These are phyloP conservation scores for Pterocarpus santalinus DNA, from an alignment of 306 rosid species.

Conservation along the genomic window DNA sequence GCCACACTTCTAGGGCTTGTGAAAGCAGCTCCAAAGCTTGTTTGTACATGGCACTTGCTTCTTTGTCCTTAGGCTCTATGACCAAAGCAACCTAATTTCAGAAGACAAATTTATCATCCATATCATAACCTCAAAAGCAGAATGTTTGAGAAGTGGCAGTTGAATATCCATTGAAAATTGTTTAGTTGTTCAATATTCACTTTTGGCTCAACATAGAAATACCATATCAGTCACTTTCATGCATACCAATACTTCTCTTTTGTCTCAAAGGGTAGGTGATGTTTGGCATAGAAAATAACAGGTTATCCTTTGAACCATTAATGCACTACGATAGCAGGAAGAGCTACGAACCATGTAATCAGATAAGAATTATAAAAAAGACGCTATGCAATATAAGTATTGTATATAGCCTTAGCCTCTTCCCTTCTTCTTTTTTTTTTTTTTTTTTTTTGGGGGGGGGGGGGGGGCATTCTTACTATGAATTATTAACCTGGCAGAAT, in stretches of 20 bases:
- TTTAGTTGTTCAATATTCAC: slow-evolving; percentile 22
- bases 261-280: slow-evolving; percentile 18
- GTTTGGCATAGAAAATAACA: slow-evolving; percentile 24
- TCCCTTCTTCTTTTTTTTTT: neutral
- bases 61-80: slow-evolving; percentile 99
- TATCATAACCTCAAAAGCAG: neutral
- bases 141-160: slow-evolving; percentile 8
- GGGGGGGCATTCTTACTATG: neutral
- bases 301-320: slow-evolving; percentile 31
- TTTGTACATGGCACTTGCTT: slow-evolving; percentile 92
- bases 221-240: slow-evolving; percentile 27
- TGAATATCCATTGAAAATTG: slow-evolving; percentile 27
- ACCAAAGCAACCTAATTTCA: slow-evolving; percentile 92
- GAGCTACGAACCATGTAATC: slow-evolving; percentile 18
- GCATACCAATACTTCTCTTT: slow-evolving; percentile 11
- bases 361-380: slow-evolving; percentile 27
- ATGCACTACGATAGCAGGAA: neutral
- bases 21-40: slow-evolving; percentile 97
- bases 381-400: neutral
- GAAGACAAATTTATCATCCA: slow-evolving; percentile 37
- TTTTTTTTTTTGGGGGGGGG: too few relatives aligned
- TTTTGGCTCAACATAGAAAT: slow-evolving; percentile 16
- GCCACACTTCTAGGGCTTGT: slow-evolving; percentile 99
- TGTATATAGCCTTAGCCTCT: slow-evolving; percentile 11
- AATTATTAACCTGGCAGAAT: slow-evolving; percentile 30